Evolutionary conservation across 352 stramenopile genomes (phyloP).

Genomic region (Globisporangium solare): DNA sequence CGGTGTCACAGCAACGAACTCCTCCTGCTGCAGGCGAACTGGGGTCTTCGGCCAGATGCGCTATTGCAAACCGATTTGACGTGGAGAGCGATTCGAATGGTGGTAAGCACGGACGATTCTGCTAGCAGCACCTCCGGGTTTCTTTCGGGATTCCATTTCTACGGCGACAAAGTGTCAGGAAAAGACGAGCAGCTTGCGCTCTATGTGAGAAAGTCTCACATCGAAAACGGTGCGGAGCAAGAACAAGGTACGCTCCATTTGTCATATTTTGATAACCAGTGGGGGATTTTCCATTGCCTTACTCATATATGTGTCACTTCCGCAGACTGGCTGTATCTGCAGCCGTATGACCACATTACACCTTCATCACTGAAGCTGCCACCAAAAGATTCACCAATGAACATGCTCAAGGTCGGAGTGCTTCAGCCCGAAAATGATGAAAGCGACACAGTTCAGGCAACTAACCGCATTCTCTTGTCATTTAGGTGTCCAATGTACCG

Average conservation of each 20-base stretch:
- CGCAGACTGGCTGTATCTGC: conserved; percentile 38
- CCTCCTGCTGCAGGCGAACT: conserved; percentile 22
- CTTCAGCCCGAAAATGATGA: too few relatives aligned
- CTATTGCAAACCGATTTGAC: conserved; percentile 13
- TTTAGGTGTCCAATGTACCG: neutral
- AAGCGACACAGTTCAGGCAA: neutral
- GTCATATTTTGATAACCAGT: too few relatives aligned
- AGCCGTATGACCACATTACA: conserved; percentile 30
- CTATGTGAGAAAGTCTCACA: neutral
- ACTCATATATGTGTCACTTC: conserved; percentile 4
- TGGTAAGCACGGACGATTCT: neutral
- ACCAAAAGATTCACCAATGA: neutral
- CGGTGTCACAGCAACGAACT: conserved; percentile 23
- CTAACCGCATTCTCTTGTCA: neutral
- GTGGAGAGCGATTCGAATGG: conserved; percentile 20
- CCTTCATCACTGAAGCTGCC: conserved; percentile 15
- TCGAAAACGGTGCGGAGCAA: conserved; percentile 1
- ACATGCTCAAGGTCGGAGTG: neutral
- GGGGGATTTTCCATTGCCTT: neutral
- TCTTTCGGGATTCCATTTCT: conserved; percentile 12
- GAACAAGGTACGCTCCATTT: conserved; percentile 3
- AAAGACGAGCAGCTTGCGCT: conserved; percentile 17
- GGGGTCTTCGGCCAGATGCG: conserved; percentile 3
- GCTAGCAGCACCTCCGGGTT: neutral
- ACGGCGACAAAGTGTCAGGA: conserved; percentile 9